phyloP scores from a whole-genome alignment of 768 basidiomycete genomes.

The Russula earlei region DNA sequence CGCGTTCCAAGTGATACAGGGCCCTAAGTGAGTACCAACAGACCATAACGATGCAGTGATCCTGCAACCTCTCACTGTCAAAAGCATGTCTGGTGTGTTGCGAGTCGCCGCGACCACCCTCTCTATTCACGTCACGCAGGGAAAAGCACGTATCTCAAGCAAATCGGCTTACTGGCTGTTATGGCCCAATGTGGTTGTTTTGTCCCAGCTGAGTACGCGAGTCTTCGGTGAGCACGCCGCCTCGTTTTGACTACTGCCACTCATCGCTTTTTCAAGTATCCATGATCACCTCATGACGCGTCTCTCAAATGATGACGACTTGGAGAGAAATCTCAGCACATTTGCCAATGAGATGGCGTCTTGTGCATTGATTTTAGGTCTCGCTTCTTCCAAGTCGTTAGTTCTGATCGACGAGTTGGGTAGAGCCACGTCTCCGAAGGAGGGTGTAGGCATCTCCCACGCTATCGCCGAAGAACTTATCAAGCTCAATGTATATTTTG shows the following conservation, averaged over 20 bases:
- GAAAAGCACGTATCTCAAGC: slow-evolving; percentile 89
- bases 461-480: slow-evolving; percentile 78
- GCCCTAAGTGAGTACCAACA: slow-evolving; percentile 59
- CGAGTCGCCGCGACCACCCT: background rate
- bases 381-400: slow-evolving; percentile 62
- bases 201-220: slow-evolving; percentile 90
- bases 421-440: slow-evolving; percentile 78
- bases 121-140: slow-evolving; percentile 32
- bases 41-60: background rate
- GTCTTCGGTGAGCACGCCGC: slow-evolving; percentile 50
- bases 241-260: background rate
- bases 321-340: slow-evolving; percentile 84
- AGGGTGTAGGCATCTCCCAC: slow-evolving; percentile 74
- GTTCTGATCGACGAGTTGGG: slow-evolving; percentile 91
- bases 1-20: slow-evolving; percentile 85
- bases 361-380: slow-evolving; percentile 81
- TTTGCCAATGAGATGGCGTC: slow-evolving; percentile 95
- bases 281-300: slow-evolving; percentile 80
- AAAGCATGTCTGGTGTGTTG: slow-evolving; percentile 51
- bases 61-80: background rate
- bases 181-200: slow-evolving; percentile 90
- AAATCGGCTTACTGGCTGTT: slow-evolving; percentile 71
- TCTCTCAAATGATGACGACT: slow-evolving; percentile 88
- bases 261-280: slow-evolving; percentile 35
- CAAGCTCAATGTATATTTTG: slow-evolving; percentile 46